Base-by-base conservation (phyloP, 139 green algal species). In the Axilococcus clingmanii region DNA sequence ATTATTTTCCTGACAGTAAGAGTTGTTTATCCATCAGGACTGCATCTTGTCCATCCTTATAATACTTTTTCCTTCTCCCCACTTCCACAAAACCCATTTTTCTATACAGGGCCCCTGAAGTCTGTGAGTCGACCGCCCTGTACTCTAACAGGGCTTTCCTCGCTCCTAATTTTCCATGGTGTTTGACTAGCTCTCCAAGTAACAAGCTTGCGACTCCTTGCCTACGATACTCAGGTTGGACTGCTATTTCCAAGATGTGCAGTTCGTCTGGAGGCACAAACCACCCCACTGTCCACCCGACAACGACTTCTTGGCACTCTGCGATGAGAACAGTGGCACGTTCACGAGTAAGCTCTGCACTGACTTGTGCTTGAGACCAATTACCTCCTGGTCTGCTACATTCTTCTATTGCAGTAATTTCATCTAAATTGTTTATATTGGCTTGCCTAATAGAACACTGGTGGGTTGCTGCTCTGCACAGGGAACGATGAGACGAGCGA, bases 31-130 rank as follows among this genome's bases (percentile, higher is more conserved):
- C 50, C 57, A 65, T 65, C 46, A 65, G 32, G 16, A 65, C 8
- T 14, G 57, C 57, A 46, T 65, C 32, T 15, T 57, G 30, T 17
- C 57, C 57, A 33, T 65, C 46, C 5, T 22, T 43, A 30, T 65
- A 65, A 40, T 49, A 65, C 9, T 41, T 16, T 48, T 23, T 17
- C 44, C 57, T n/a, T 20, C 15, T 25, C 9, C 57, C 57, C n/a
- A 59, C 46, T 7, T 22, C 19, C 17, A 48, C 16, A 42, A 65
- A 65, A n/a, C 57, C 57, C 19, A 36, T 1, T 11, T 57, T 49
- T 46, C 58, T n/a, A 35, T 65, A 65, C 24, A 65, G 16, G 24
- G 27, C 12, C n/a, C 22, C 34, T 12, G 54, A 40, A 34, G 9
- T 27, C 12, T 38, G 9, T n/a, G 1, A 6, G 28, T 62, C 55